Evolutionary conservation across 2,329 filamentous ascomycete genomes (phyloP).

Genomic region (Sphaerulina musiva): DNA sequence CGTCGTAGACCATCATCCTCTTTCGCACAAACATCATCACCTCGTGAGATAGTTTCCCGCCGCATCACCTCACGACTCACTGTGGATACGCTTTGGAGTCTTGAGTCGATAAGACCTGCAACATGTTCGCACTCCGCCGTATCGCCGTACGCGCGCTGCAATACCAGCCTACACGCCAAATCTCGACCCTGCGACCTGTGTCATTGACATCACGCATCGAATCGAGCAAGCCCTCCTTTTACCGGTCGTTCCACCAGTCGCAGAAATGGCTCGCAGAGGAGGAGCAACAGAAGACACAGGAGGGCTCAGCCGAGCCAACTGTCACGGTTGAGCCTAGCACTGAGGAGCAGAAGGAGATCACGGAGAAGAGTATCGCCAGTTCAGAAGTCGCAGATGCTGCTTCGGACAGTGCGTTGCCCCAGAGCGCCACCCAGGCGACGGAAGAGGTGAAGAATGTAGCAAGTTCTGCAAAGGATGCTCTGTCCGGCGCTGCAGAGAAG

Average conservation of each 20-base stretch:
- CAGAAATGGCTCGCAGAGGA: slow-evolving; percentile 37
- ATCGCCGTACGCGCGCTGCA: slow-evolving; percentile 51
- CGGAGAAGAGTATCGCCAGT: slow-evolving; percentile 22
- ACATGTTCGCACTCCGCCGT: slow-evolving; percentile 54
- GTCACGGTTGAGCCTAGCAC: slow-evolving; percentile 30
- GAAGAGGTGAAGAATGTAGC: slow-evolving; percentile 21
- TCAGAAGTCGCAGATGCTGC: slow-evolving; percentile 24
- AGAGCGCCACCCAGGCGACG: slow-evolving; percentile 15
- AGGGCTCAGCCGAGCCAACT: slow-evolving; percentile 25
- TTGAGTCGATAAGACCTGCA: not conserved
- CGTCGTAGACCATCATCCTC: not conserved
- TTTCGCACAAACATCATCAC: not conserved
- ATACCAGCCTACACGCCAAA: slow-evolving; percentile 40
- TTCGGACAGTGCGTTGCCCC: slow-evolving; percentile 13
- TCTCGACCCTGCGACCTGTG: slow-evolving; percentile 27
- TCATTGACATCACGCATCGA: slow-evolving; percentile 32
- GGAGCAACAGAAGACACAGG: slow-evolving; percentile 23
- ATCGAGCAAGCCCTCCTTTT: slow-evolving; percentile 33
- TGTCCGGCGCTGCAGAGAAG: slow-evolving; percentile 12
- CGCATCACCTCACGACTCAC: not conserved
- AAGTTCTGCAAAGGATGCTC: slow-evolving; percentile 14
- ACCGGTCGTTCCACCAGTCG: slow-evolving; percentile 37
- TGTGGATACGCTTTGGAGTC: not conserved
- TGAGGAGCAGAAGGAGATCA: slow-evolving; percentile 28
- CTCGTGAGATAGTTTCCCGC: not conserved